These are phyloP conservation scores for Botrytis hyacinthi DNA, from an alignment of 2,329 filamentous ascomycete genomes.

Conservation along the genomic window DNA sequence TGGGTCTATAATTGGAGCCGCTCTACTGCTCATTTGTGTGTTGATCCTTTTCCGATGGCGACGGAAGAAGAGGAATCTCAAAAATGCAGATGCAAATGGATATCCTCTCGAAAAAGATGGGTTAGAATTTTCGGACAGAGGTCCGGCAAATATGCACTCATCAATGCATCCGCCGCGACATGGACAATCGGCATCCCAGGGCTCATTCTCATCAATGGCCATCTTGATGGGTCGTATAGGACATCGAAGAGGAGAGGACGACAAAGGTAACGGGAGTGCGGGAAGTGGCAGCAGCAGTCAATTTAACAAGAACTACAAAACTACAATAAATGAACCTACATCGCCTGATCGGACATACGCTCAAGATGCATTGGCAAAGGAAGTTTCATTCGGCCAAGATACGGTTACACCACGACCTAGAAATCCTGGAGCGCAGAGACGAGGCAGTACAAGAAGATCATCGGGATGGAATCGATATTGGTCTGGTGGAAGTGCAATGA, in stretches of 20 bases:
- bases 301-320: slow-evolving; percentile 62
- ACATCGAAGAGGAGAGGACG: slow-evolving; percentile 44
- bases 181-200: slow-evolving; percentile 51
- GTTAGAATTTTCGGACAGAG: slow-evolving; percentile 49
- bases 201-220: slow-evolving; percentile 62
- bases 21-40: slow-evolving; percentile 49
- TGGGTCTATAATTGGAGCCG: slow-evolving; percentile 74
- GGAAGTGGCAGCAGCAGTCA: slow-evolving; percentile 57
- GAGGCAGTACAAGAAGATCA: slow-evolving; percentile 53
- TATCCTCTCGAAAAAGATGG: slow-evolving; percentile 58
- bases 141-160: slow-evolving; percentile 39
- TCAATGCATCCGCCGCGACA: slow-evolving; percentile 44
- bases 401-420: slow-evolving; percentile 27
- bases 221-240: slow-evolving; percentile 64
- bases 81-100: slow-evolving; percentile 47
- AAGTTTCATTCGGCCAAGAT: slow-evolving; percentile 39
- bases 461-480: slow-evolving; percentile 78
- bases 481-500: slow-evolving; percentile 66
- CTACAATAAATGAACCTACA: slow-evolving; percentile 59
- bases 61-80: slow-evolving; percentile 54
- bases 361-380: slow-evolving; percentile 20
- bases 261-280: slow-evolving; percentile 55
- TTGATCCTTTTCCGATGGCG: slow-evolving; percentile 65
- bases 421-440: slow-evolving; percentile 26
- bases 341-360: slow-evolving; percentile 42